Evolutionary conservation across 495 filamentous ascomycete genomes (phyloP).

Genomic region (Hypoxylon crocopeplum): DNA sequence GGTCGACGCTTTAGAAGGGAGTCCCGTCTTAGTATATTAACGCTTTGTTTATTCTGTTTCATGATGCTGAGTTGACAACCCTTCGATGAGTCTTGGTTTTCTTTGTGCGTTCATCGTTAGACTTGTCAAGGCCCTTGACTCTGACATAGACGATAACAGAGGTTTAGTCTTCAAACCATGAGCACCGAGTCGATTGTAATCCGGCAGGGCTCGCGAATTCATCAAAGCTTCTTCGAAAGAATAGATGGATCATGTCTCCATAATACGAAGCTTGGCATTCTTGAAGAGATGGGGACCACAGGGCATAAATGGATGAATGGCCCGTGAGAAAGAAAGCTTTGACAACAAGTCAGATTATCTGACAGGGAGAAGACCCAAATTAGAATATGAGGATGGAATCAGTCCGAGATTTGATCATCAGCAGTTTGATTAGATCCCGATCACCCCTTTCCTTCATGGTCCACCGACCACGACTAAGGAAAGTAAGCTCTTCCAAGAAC

Average conservation of each 20-base stretch:
- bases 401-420: slow-evolving; percentile 14
- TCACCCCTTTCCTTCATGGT: slow-evolving; percentile 1
- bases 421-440: slow-evolving; percentile 12
- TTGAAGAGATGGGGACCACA: slow-evolving; percentile 3
- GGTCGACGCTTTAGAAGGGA: too few relatives aligned
- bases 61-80: not conserved
- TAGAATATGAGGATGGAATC: not conserved
- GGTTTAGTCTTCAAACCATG: too few relatives aligned
- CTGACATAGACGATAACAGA: too few relatives aligned
- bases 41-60: too few relatives aligned
- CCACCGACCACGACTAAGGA: slow-evolving; percentile 4
- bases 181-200: too few relatives aligned
- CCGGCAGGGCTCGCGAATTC: not conserved
- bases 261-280: slow-evolving; percentile 11
- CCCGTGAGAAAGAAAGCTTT: not conserved
- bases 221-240: slow-evolving; percentile 9
- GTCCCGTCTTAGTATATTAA: too few relatives aligned
- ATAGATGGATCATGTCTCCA: slow-evolving; percentile 16
- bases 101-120: too few relatives aligned
- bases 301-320: slow-evolving; percentile 21
- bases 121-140: too few relatives aligned
- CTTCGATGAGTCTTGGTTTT: not conserved
- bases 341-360: slow-evolving; percentile 1
- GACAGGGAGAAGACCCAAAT: slow-evolving; percentile 1
- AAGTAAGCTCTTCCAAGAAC: slow-evolving; percentile 32